These are phyloP conservation scores for Cicer bijugum DNA, from an alignment of 306 rosid species.

Conservation along the genomic window DNA sequence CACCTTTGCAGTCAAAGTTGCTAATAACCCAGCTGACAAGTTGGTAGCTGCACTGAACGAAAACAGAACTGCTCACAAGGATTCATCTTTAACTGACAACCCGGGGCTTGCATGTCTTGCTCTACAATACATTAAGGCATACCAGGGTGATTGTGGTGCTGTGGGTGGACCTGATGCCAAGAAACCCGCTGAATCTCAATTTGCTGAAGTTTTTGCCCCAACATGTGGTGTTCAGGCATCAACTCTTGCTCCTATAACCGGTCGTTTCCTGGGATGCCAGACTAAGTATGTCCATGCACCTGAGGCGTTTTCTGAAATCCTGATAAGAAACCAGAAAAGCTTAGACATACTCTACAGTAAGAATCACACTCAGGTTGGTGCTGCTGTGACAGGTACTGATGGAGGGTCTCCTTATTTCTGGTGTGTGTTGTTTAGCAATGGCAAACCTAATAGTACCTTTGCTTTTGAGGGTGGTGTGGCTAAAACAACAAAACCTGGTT, in stretches of 20 bases:
- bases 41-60: constrained; percentile 53
- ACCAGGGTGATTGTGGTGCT: constrained; percentile 69
- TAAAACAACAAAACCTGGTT: constrained; percentile 73
- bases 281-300: constrained; percentile 69
- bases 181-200: constrained; percentile 82
- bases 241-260: constrained; percentile 70
- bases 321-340: constrained; percentile 70
- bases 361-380: constrained; percentile 90
- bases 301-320: constrained; percentile 69
- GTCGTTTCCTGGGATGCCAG: constrained; percentile 94
- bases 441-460: constrained; percentile 68
- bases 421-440: constrained; percentile 90
- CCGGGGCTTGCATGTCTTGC: constrained; percentile 93
- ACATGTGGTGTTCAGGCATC: constrained; percentile 70
- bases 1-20: constrained; percentile 50
- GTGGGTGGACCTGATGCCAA: constrained; percentile 85
- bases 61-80: constrained; percentile 58
- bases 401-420: constrained; percentile 90
- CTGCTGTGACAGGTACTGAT: constrained; percentile 84
- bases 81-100: constrained; percentile 45
- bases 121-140: constrained; percentile 84
- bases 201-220: constrained; percentile 80
- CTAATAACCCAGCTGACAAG: constrained; percentile 61
- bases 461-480: constrained; percentile 71
- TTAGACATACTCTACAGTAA: constrained; percentile 70